Evolutionary conservation across 768 basidiomycete species (phyloP).

Genomic region (Coprinopsis cinerea): DNA sequence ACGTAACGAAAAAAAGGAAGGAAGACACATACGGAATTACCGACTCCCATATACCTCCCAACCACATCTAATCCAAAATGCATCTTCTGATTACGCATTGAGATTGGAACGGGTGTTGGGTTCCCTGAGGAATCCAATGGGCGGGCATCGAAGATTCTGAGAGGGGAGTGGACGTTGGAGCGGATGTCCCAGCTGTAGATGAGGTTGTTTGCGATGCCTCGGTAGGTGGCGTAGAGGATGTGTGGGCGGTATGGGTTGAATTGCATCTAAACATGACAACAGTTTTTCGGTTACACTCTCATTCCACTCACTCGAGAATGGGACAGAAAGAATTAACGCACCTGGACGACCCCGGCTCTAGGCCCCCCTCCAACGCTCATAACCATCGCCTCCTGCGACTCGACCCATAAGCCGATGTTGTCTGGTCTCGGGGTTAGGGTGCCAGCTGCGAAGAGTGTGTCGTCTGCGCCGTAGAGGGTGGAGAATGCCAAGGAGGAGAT

Average conservation of each 20-base stretch:
- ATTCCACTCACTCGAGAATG: too few relatives aligned
- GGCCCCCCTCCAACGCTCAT: constrained; percentile 59
- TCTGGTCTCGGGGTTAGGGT: constrained; percentile 49
- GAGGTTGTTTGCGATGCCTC: constrained; percentile 43
- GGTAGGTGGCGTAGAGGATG: constrained; percentile 73
- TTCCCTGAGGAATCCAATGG: constrained; percentile 6
- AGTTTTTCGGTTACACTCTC: background rate
- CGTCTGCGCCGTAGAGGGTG: constrained; percentile 43
- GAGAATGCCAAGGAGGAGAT: constrained; percentile 81
- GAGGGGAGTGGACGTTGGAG: constrained; percentile 38
- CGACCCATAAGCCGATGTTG: constrained; percentile 65
- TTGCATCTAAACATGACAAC: constrained; percentile 22
- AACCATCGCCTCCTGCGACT: constrained; percentile 48
- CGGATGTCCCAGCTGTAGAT: constrained; percentile 82
- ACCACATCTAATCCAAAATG: constrained; percentile 71
- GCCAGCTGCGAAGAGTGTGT: constrained; percentile 71
- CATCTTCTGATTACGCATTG: constrained; percentile 66
- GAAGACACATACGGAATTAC: constrained; percentile 55
- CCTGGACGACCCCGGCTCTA: constrained; percentile 49
- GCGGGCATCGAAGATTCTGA: constrained; percentile 28
- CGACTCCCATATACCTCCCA: constrained; percentile 59
- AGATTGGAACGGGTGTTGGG: background rate
- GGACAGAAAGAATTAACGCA: constrained; percentile 18
- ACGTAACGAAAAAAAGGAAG: background rate
- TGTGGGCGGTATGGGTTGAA: constrained; percentile 74